These are phyloP conservation scores for Clonostachys rosea DNA, from an alignment of 2,329 filamentous ascomycete species.

Conservation along the genomic window DNA sequence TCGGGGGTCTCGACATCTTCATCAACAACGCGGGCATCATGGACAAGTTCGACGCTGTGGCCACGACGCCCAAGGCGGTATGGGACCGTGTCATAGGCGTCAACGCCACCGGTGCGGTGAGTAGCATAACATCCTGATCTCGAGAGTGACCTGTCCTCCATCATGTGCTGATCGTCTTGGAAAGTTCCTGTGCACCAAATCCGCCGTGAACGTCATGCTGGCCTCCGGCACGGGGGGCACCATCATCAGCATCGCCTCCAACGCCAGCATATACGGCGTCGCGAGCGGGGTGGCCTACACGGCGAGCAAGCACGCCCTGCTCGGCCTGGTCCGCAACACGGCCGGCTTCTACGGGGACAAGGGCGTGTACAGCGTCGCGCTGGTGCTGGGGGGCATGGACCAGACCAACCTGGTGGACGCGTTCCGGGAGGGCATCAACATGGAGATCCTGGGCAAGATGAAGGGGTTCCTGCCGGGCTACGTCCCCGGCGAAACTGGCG, in stretches of 20 bases:
- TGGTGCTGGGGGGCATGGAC: constrained; percentile 47
- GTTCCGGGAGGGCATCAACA: constrained; percentile 26
- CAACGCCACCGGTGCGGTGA: constrained; percentile 46
- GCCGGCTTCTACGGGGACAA: constrained; percentile 48
- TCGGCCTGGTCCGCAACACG: constrained; percentile 53
- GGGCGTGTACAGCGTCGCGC: constrained; percentile 45
- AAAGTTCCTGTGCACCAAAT: constrained; percentile 40
- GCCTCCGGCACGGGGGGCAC: constrained; percentile 23
- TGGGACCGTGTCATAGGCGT: constrained; percentile 52
- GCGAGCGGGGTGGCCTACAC: constrained; percentile 42
- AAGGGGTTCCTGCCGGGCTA: constrained; percentile 17
- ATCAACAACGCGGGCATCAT: constrained; percentile 55
- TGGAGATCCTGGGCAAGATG: constrained; percentile 19
- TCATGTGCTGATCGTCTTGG: too few relatives aligned
- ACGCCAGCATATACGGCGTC: constrained; percentile 35
- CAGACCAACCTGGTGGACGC: constrained; percentile 47
- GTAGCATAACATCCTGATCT: too few relatives aligned
- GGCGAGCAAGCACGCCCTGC: constrained; percentile 46
- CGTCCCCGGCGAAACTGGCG: constrained; percentile 14
- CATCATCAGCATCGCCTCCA: constrained; percentile 48
- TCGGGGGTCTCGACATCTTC: constrained; percentile 41
- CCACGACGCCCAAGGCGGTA: constrained; percentile 31
- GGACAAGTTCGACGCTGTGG: constrained; percentile 50
- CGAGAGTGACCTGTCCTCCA: too few relatives aligned
- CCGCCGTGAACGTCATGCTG: constrained; percentile 32